phyloP scores from a whole-genome alignment of 352 stramenopile genomes.

The Globisporangium solare region DNA sequence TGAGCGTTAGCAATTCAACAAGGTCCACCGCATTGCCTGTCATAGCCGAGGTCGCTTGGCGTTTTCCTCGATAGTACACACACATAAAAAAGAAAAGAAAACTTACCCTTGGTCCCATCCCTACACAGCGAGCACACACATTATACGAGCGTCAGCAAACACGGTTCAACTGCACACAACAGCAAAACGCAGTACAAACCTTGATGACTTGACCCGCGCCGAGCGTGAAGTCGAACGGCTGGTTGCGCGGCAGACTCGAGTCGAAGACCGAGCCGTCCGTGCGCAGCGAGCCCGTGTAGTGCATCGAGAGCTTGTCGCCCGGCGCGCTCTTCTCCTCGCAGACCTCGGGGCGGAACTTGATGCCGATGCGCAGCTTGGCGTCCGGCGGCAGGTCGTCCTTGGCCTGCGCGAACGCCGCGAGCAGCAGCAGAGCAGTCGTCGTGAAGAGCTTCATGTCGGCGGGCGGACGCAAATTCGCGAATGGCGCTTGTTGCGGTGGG shows the following conservation, averaged over 20 bases:
- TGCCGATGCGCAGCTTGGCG: constrained; percentile 67
- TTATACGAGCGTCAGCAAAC: background rate
- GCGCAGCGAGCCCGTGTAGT: constrained; percentile 94
- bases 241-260: constrained; percentile 91
- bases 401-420: constrained; percentile 31
- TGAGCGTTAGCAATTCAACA: background rate
- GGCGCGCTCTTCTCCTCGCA: constrained; percentile 68
- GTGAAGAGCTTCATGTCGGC: constrained; percentile 42
- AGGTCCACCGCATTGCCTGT: too few relatives aligned
- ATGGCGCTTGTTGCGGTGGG: background rate
- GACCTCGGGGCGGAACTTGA: constrained; percentile 70
- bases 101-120: constrained; percentile 78
- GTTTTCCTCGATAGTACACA: background rate
- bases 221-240: constrained; percentile 94
- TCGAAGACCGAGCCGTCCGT: constrained; percentile 98
- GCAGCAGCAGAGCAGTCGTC: constrained; percentile 28
- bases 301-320: constrained; percentile 91
- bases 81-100: too few relatives aligned
- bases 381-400: constrained; percentile 71
- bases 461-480: background rate
- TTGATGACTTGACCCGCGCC: constrained; percentile 93
- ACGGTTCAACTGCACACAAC: background rate
- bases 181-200: constrained; percentile 26
- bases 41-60: too few relatives aligned
- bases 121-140: constrained; percentile 15